Base-by-base conservation (phyloP, 2,329 filamentous ascomycete genomes). In the Plenodomus tracheiphilus region DNA sequence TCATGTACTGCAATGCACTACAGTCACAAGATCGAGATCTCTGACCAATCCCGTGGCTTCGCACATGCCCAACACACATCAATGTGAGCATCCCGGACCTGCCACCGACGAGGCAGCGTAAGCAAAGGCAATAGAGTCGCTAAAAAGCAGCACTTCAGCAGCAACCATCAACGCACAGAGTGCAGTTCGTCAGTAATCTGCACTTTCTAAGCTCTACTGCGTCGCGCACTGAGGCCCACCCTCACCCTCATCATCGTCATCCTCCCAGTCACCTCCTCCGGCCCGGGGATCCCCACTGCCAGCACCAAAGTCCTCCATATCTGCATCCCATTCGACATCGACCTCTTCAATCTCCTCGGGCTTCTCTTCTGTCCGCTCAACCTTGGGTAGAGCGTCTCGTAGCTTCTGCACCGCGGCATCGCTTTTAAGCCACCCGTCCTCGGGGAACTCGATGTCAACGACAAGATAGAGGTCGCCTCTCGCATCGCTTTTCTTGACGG, bases 381-480 rank as follows among this genome's bases (percentile, higher is more conserved):
- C 77, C 17, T 58, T 51, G 0, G 94, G 94, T 11, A 99, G 79
- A 21, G 96, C 79, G 63, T 89, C 88, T 64, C 82, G 78, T 48
- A 99, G 78, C 39, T 83, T 82, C 46, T 87, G 83, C 50, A 93
- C 83, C 1, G 85, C 80, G 11, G 83, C 81, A n/a, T 90, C 84
- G 47, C 88, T 68, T 50, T 75, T 74, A 49, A 92, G 78, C 91
- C 91, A 97, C 20, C 85, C 88, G 62, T 93, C 85, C 61, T 92
- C 85, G 2, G 94, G 94, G 77, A 97, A 97, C 46, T 90, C 83
- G 54, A 99, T 82, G 63, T 94, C 86, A 56, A 97, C 86, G 32
- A 88, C 77, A 36, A 99, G 79, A 74, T 93, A 99, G 16, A 99
- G 77, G 66, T 97, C 91, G 37, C 94, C 94, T 69, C 85, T 91